Percentiles rank a stretch among this genome's conserved stretches.
Conservation (phyloP, 2,329 filamentous ascomycete genomes). For the Penicillium sp. region DNA sequence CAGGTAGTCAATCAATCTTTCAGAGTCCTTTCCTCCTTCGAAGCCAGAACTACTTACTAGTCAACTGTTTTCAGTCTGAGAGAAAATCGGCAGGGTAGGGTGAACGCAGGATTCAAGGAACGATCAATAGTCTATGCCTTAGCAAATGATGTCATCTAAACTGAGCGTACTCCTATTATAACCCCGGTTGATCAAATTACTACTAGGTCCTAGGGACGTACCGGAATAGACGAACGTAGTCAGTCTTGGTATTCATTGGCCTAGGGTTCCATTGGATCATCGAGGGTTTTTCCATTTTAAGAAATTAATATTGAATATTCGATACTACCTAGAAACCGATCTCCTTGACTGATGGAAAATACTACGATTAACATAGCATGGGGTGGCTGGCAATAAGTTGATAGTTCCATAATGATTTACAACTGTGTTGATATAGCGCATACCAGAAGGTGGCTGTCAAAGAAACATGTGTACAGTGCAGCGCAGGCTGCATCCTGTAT, state of each 20-base stretch:
- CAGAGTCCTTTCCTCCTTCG: not conserved
- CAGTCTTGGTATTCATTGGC: not conserved
- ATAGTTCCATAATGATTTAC: not conserved
- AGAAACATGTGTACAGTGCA: conserved; percentile 11
- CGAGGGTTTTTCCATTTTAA: not conserved
- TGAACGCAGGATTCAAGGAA: not conserved
- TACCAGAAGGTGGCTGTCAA: conserved; percentile 13
- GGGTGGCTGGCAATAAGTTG: conserved; percentile 11
- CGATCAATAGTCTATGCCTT: not conserved
- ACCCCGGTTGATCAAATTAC: no score
- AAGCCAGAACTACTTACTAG: not conserved
- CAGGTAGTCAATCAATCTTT: not conserved
- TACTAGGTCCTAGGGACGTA: no score
- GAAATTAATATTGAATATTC: not conserved
- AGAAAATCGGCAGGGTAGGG: not conserved
- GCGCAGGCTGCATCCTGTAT: conserved; percentile 4
- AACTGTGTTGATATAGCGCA: not conserved
- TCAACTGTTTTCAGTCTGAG: not conserved
- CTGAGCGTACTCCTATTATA: no score
- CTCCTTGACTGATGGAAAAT: not conserved
- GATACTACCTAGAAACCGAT: not conserved
- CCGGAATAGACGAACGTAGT: no score
- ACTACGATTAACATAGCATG: not conserved
- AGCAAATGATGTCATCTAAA: conserved; percentile 2
- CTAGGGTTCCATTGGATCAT: not conserved